Conservation (phyloP, 768 basidiomycete genomes). For the Serendipita sp. region DNA sequence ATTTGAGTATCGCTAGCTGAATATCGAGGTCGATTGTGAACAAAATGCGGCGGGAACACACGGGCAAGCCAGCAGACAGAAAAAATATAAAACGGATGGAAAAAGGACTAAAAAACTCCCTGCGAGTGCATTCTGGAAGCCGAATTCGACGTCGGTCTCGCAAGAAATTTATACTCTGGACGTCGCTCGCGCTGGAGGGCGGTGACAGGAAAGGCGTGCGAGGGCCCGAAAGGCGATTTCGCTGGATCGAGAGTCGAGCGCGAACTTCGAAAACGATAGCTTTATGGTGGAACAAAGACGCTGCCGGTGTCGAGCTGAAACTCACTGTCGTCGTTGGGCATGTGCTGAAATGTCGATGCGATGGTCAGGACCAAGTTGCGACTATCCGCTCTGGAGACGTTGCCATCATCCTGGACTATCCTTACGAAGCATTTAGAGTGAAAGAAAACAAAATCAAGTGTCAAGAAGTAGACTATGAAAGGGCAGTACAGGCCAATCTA, state of each 20-base stretch:
- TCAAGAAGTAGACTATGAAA: too few relatives aligned
- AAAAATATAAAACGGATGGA: neutral
- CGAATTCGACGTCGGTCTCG: neutral
- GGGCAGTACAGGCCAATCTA: too few relatives aligned
- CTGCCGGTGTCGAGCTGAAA: neutral
- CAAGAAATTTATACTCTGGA: neutral
- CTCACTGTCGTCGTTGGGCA: constrained; percentile 7
- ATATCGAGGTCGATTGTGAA: constrained; percentile 3
- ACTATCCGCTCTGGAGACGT: neutral
- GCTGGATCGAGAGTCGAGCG: neutral
- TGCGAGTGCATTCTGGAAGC: neutral
- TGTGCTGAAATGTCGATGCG: neutral
- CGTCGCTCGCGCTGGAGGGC: neutral
- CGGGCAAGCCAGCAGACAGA: neutral
- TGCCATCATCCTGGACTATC: too few relatives aligned
- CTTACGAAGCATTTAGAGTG: too few relatives aligned
- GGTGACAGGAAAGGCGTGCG: neutral
- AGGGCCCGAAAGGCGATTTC: constrained; percentile 3
- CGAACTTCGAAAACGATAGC: neutral
- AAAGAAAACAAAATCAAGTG: too few relatives aligned
- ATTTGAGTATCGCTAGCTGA: constrained; percentile 3
- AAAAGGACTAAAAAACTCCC: neutral
- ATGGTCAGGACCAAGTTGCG: neutral
- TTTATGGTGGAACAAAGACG: neutral
- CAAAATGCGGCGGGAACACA: neutral